Evolutionary conservation across 2,329 filamentous ascomycete species (phyloP).

Genomic region (Aspergillus novoparasiticus): DNA sequence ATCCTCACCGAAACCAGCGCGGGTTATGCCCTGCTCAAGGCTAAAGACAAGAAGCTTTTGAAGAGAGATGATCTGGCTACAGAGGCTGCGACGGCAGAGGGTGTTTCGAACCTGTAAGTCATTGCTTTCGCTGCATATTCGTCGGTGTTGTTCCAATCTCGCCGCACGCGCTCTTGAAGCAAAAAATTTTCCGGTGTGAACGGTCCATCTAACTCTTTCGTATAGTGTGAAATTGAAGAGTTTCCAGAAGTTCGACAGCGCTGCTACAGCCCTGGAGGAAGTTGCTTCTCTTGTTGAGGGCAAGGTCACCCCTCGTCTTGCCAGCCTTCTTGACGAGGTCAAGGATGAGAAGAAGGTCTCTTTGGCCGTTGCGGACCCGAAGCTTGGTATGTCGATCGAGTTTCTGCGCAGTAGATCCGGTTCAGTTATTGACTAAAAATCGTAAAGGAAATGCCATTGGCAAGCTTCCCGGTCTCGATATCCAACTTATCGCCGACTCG

Average conservation of each 20-base stretch:
- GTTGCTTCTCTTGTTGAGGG: constrained; percentile 85
- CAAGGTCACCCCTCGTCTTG: constrained; percentile 88
- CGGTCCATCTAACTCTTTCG: constrained; percentile 26
- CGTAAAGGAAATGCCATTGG: constrained; percentile 75
- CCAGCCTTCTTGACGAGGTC: constrained; percentile 79
- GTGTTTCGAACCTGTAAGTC: constrained; percentile 81
- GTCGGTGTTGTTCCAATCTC: not conserved
- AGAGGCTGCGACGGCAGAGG: constrained; percentile 77
- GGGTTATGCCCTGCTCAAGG: constrained; percentile 97
- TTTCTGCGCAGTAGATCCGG: not conserved
- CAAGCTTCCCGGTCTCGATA: constrained; percentile 84
- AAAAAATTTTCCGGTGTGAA: constrained; percentile 30
- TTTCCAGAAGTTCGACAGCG: constrained; percentile 96
- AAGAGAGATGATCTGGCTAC: constrained; percentile 79
- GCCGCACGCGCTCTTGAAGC: constrained; percentile 10
- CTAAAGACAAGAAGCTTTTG: constrained; percentile 96
- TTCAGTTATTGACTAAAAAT: constrained; percentile 18
- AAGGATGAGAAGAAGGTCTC: constrained; percentile 98
- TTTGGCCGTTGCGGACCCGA: constrained; percentile 89
- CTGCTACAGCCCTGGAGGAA: constrained; percentile 86
- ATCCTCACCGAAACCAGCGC: constrained; percentile 93
- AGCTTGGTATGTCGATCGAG: constrained; percentile 61
- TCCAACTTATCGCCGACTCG: constrained; percentile 81
- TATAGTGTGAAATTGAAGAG: constrained; percentile 88
- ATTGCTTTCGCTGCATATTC: constrained; percentile 10